A percentile compares a stretch with the other conserved stretches of the same genome.
These are phyloP conservation scores for Colletotrichum zoysiae DNA, from an alignment of 2,329 filamentous ascomycete species.

Conservation along the genomic window DNA sequence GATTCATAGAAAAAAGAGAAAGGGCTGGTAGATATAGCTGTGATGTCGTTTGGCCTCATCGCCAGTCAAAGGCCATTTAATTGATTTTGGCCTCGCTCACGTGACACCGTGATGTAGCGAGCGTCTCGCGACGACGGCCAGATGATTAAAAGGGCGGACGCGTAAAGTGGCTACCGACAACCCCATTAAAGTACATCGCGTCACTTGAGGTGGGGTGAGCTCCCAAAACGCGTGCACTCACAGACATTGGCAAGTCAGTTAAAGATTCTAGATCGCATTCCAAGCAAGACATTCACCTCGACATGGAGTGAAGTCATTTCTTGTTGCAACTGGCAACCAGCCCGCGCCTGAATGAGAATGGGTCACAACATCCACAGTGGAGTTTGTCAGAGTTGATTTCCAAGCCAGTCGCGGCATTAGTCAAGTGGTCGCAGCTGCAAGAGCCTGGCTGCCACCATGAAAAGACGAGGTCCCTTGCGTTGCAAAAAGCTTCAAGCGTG, in stretches of 20 bases:
- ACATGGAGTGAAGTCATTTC: conserved; percentile 13
- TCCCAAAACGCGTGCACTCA: conserved; percentile 5
- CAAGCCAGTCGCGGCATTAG: conserved; percentile 29
- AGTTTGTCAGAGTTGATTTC: conserved; percentile 32
- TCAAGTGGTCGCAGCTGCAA: conserved; percentile 28
- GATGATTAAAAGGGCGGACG: background rate
- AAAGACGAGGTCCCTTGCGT: background rate
- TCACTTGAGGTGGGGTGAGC: background rate
- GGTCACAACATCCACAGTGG: conserved; percentile 27
- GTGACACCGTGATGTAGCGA: conserved; percentile 38
- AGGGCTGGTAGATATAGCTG: background rate
- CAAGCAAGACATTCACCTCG: conserved; percentile 1
- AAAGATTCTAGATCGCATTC: background rate
- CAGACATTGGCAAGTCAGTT: background rate
- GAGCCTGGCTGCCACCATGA: conserved; percentile 2
- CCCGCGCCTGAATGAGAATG: conserved; percentile 13
- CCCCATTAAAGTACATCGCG: conserved; percentile 31
- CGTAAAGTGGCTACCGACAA: conserved; percentile 33
- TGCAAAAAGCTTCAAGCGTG: conserved; percentile 8
- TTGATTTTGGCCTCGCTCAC: conserved; percentile 28
- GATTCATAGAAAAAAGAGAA: too few species aligned
- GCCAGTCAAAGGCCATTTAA: conserved; percentile 10
- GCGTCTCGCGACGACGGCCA: background rate
- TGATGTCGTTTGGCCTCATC: conserved; percentile 15
- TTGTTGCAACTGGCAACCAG: conserved; percentile 31